Conservation (phyloP, 805 yeast species). For the Groenewaldozyma tartarivorans region DNA sequence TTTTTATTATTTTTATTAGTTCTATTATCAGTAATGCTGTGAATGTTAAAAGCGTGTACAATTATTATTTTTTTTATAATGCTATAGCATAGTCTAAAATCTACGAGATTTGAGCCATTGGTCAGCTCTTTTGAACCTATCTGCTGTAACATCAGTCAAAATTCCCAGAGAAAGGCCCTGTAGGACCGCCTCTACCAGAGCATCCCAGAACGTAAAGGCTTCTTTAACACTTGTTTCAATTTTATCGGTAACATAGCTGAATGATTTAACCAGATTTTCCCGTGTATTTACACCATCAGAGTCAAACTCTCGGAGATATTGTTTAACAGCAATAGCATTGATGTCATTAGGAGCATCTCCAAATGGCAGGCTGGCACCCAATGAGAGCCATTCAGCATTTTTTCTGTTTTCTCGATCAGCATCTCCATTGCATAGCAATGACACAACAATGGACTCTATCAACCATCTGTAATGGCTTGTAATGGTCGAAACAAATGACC, state of each 20-base stretch:
- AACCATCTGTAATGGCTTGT: slow-evolving; percentile 43
- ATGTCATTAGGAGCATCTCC: slow-evolving; percentile 50
- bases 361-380: slow-evolving; percentile 56
- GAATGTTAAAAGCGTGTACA: no score
- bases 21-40: slow-evolving; percentile 1
- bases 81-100: no score
- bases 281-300: slow-evolving; percentile 5
- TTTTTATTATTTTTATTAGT: not conserved
- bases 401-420: slow-evolving; percentile 36
- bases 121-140: slow-evolving; percentile 3
- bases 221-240: slow-evolving; percentile 17
- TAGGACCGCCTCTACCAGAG: slow-evolving; percentile 18
- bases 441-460: slow-evolving; percentile 42
- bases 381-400: slow-evolving; percentile 47
- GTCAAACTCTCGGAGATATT: slow-evolving; percentile 36
- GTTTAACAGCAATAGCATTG: slow-evolving; percentile 49
- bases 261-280: slow-evolving; percentile 15
- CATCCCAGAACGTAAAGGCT: slow-evolving; percentile 24
- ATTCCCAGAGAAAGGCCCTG: not conserved
- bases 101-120: slow-evolving; percentile 5
- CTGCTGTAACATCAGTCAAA: not conserved
- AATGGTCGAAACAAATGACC: slow-evolving; percentile 52
- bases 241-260: slow-evolving; percentile 22
- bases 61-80: no score
- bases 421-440: slow-evolving; percentile 42